Base-by-base conservation (phyloP, 1,284 basidiomycete genomes). In the Cryptococcus sp. region DNA sequence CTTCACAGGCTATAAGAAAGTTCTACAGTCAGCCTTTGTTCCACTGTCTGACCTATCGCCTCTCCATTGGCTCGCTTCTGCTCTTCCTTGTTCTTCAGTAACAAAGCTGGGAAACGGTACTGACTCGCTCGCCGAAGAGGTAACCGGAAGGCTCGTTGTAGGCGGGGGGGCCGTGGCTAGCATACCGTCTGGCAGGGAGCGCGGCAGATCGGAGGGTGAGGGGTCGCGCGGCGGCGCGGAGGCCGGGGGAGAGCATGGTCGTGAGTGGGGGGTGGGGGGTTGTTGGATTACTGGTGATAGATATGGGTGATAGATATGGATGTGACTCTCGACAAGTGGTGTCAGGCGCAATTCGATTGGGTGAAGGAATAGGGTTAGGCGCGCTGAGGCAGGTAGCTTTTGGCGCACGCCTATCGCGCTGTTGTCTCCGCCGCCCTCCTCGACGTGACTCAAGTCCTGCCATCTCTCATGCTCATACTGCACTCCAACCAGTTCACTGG, bases 91-190 rank as follows among this genome's bases (percentile, higher is more conserved):
- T 33, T 15, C 8, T 42, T 15, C 18, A 3, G 18, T 38, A 13
- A 6, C 9, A 45, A 23, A n/a, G 12, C 4, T 37, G 20, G 47
- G 42, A 33, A 36, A 15, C 43, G 38, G 33, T 7, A 72, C 82
- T 52, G 68, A 92, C 91, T 84, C 90, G 88, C 81, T 95, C 91
- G 63, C 86, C 86, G 68, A 94, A 94, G 60, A 96, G 75, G 75
- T 84, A 87, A 21, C 92, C 92, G 7, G 87, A 85, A 44, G 92
- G 92, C 66, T 91, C 88, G 74, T 95, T 91, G 77, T 86, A 93
- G 54, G 86, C 85, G 8, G 87, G 87, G 8, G 87, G 87, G 53
- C 85, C 88, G 70, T 87, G 86, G n/a, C 87, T 89, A 33, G 86
- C 85, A 43, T 58, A 59, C 37, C 65, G 51, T 49, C 53, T 58